A percentile compares a stretch with the other conserved stretches of the same genome.
Conservation (phyloP, 1,284 basidiomycete species). For the Tilletia setariae region DNA sequence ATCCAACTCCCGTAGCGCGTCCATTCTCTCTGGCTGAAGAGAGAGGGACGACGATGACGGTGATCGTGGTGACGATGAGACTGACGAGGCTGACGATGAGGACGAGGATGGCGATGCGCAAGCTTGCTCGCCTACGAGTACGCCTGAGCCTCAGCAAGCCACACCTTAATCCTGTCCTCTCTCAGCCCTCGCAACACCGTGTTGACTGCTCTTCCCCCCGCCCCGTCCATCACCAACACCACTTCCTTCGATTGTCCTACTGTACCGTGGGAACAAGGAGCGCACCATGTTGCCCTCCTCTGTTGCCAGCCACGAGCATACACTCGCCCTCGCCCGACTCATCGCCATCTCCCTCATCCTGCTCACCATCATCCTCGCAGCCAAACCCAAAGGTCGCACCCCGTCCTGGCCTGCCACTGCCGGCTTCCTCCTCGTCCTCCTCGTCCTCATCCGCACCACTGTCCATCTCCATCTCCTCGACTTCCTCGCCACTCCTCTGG, state of each 20-base stretch:
- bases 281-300: too few species aligned
- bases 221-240: not conserved
- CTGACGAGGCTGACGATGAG: too few species aligned
- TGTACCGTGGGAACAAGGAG: not conserved
- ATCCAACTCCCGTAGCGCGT: conserved; percentile 42
- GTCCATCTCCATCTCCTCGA: too few species aligned
- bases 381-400: too few species aligned
- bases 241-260: not conserved
- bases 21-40: conserved; percentile 26
- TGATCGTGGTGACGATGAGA: too few species aligned
- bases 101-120: not conserved
- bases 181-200: too few species aligned
- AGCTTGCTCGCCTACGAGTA: not conserved
- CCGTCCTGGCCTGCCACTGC: too few species aligned
- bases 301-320: not conserved
- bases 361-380: not conserved
- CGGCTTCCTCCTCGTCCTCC: too few species aligned
- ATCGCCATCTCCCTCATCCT: not conserved
- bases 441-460: too few species aligned
- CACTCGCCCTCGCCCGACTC: not conserved
- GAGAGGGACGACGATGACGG: not conserved
- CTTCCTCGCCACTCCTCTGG: too few species aligned
- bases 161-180: too few species aligned
- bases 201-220: not conserved
- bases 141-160: too few species aligned